Evolutionary conservation across 2,329 filamentous ascomycete species (phyloP), one percentile per base, ranked within the genome.

Genomic region (Plectosphaerella cucumerina): DNA sequence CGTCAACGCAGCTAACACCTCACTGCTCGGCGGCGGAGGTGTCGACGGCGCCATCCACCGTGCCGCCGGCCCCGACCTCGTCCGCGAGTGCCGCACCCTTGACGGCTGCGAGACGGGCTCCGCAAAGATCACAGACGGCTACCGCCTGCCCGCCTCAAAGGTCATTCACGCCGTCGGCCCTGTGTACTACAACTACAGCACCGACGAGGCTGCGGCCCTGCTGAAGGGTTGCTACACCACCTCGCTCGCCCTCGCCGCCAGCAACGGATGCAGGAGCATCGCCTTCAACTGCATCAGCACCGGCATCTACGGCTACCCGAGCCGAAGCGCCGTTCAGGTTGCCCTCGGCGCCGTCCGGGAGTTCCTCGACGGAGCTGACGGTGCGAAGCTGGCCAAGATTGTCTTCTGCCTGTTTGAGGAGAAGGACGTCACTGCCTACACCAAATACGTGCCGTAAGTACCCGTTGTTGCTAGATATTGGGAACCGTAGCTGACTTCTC

Each of bases 131-230:
- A 97, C 94, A 0, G 67, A 72, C 34, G 93, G 84, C 9, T 91
- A 94, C 68, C 62, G 82, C 0, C 74, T 97, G 21, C 91, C 91
- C 0, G 87, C 85, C 61, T 78, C 81, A 52, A 85, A 88, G 57
- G 81, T 97, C 58, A 95, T 97, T 50, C 94, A 97, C 67, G 84
- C 94, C 17, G 93, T 97, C 4, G 94, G 94, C 0, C 94, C 94
- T 0, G 70, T 95, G 26, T 97, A 92, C 68, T 58, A 71, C 48
- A 58, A 60, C 1, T 61, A 66, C 4, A 64, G 74, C 17, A 62
- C 64, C 12, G 59, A 72, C 18, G 66, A 62, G 11, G 73, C 74
- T 49, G 65, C 78, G 71, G 52, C 68, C 63, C 57, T 87, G 42
- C 70, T 87, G 21, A 64, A 65, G 15, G 69, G 71, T 47, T 85